Percentiles rank a stretch among this genome's conserved stretches.
phyloP scores from a whole-genome alignment of 2,329 filamentous ascomycete genomes.

The Raffaelea albimanens region DNA sequence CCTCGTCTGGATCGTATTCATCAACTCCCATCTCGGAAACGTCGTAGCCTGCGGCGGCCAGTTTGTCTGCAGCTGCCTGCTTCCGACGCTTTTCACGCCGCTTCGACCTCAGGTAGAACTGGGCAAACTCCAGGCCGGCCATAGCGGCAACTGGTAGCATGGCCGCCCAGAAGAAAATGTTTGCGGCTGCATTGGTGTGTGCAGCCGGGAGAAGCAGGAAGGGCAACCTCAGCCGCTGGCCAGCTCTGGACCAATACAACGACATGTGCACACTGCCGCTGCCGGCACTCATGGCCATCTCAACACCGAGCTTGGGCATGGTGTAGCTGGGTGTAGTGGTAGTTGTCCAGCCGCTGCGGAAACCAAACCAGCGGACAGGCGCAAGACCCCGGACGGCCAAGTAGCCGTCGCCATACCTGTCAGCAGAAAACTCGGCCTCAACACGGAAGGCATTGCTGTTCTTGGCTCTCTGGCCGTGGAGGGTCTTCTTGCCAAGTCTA shows the following conservation, averaged over 20 bases:
- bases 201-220: constrained; percentile 27
- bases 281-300: constrained; percentile 28
- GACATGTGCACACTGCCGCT: constrained; percentile 32
- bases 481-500: constrained; percentile 1
- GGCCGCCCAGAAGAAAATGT: constrained; percentile 27
- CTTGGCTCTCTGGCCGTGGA: not conserved
- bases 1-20: constrained; percentile 12
- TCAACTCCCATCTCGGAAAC: constrained; percentile 7
- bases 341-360: constrained; percentile 7
- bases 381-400: constrained; percentile 33
- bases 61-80: not conserved
- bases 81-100: constrained; percentile 1
- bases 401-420: constrained; percentile 24
- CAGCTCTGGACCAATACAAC: constrained; percentile 36
- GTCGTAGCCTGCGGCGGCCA: not conserved
- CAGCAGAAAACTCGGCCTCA: constrained; percentile 32
- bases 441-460: constrained; percentile 20
- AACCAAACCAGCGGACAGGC: constrained; percentile 24
- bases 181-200: constrained; percentile 10
- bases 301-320: constrained; percentile 33
- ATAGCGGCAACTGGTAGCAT: constrained; percentile 30
- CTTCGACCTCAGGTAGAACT: not conserved
- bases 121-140: constrained; percentile 17
- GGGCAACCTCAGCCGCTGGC: constrained; percentile 34
- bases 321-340: constrained; percentile 7